A percentile compares a stretch with the other conserved stretches of the same genome.
Evolutionary conservation across 257 asterid genomes (phyloP).

Genomic region (Petrea volubilis): DNA sequence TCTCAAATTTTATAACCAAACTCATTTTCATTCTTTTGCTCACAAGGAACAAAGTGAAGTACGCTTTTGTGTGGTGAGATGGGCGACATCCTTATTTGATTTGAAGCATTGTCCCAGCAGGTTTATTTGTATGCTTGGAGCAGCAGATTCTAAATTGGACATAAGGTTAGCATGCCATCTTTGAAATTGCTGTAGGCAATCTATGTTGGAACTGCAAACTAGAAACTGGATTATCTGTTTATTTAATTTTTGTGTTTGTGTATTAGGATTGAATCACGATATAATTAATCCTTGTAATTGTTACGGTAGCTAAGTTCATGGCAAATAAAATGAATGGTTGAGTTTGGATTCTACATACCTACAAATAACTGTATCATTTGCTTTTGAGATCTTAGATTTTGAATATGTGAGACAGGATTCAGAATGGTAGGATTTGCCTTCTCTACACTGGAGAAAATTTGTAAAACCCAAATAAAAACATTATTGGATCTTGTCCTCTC

Average conservation of each 20-base stretch:
- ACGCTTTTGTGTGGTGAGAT: constrained; percentile 96
- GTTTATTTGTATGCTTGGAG: constrained; percentile 93
- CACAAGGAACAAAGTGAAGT: constrained; percentile 94
- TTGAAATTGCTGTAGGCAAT: constrained; percentile 16
- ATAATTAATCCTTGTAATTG: constrained; percentile 11
- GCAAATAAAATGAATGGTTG: background rate
- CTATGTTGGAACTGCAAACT: constrained; percentile 1
- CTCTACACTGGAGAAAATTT: background rate
- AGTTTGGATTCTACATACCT: background rate
- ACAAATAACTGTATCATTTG: constrained; percentile 8
- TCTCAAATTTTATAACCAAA: constrained; percentile 14
- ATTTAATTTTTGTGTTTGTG: background rate
- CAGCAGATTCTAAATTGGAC: constrained; percentile 88
- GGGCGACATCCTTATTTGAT: constrained; percentile 88
- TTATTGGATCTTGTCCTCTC: constrained; percentile 4
- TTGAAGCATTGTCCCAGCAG: constrained; percentile 95
- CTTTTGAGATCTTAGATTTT: constrained; percentile 21
- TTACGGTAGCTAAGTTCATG: background rate
- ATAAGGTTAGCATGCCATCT: constrained; percentile 62
- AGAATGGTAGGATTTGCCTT: background rate
- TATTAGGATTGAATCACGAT: constrained; percentile 4
- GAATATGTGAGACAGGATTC: constrained; percentile 1
- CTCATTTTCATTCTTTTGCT: constrained; percentile 18
- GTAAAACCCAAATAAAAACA: constrained; percentile 4
- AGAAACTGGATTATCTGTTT: background rate